A percentile compares a stretch with the other conserved stretches of the same genome.
Evolutionary conservation across 495 filamentous ascomycete genomes (phyloP).

Genomic region (Lentithecium fluviatile): DNA sequence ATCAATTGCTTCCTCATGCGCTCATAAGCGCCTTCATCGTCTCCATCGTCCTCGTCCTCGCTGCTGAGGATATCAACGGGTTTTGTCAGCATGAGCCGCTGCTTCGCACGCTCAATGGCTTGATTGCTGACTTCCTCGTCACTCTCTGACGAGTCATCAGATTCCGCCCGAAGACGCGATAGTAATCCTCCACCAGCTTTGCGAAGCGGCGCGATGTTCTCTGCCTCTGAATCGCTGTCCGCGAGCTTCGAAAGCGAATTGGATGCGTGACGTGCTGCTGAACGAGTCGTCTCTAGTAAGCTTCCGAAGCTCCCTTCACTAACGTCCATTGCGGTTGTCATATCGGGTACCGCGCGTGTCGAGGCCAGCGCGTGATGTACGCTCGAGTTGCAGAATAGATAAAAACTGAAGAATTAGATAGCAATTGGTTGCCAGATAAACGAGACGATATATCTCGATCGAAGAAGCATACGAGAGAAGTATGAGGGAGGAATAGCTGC

Average conservation of each 20-base stretch:
- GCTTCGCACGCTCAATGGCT: background rate
- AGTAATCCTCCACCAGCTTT: constrained; percentile 21
- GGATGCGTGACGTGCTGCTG: background rate
- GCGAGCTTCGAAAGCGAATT: constrained; percentile 27
- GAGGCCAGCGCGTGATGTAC: too few relatives aligned
- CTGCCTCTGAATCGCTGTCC: constrained; percentile 21
- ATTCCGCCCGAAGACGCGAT: constrained; percentile 18
- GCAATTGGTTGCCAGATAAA: too few relatives aligned
- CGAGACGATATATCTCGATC: too few relatives aligned
- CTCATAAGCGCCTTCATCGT: constrained; percentile 23
- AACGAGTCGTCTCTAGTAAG: too few relatives aligned
- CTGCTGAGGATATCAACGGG: background rate
- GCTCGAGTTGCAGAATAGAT: too few relatives aligned
- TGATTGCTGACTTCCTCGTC: constrained; percentile 8
- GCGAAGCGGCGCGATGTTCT: constrained; percentile 17
- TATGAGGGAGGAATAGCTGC: too few relatives aligned
- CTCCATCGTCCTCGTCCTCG: constrained; percentile 5
- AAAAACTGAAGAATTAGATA: too few relatives aligned
- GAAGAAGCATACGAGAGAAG: too few relatives aligned
- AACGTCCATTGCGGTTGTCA: background rate
- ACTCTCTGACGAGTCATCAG: constrained; percentile 11
- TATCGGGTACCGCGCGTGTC: too few relatives aligned
- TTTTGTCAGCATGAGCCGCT: background rate
- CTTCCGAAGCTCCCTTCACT: background rate
- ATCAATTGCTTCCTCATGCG: constrained; percentile 13